These are phyloP conservation scores for Globisporangium viniferum DNA, from an alignment of 352 stramenopile species.

Conservation along the genomic window DNA sequence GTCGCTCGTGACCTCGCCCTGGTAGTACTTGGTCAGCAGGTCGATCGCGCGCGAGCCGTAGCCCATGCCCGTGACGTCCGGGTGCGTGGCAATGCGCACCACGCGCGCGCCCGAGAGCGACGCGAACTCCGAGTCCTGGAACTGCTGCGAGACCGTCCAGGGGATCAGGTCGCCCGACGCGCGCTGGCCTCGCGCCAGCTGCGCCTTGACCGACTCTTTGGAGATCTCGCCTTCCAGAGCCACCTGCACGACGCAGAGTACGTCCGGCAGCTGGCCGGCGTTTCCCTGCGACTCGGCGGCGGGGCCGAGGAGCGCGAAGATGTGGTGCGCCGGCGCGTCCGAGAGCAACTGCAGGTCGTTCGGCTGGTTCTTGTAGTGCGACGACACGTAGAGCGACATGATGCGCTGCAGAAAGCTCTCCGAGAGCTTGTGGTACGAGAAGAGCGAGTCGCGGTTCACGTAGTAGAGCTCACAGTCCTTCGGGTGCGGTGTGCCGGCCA, in stretches of 20 bases:
- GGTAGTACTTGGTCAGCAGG: constrained; percentile 97
- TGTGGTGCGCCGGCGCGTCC: constrained; percentile 96
- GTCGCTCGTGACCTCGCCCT: constrained; percentile 92
- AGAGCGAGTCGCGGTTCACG: constrained; percentile 98
- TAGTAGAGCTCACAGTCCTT: constrained; percentile 98
- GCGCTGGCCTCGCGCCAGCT: constrained; percentile 95
- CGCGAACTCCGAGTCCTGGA: constrained; percentile 98
- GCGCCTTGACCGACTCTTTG: constrained; percentile 93
- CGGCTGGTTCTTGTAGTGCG: constrained; percentile 99
- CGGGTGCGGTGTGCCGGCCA: constrained; percentile 93
- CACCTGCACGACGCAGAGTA: constrained; percentile 98
- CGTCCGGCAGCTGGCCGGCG: constrained; percentile 93
- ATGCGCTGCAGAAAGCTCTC: constrained; percentile 94
- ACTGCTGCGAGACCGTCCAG: constrained; percentile 99
- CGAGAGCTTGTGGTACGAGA: constrained; percentile 99
- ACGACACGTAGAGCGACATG: constrained; percentile 96
- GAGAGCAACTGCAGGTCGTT: constrained; percentile 99
- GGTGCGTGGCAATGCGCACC: constrained; percentile 98
- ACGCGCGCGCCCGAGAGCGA: constrained; percentile 95
- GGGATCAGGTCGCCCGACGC: constrained; percentile 98
- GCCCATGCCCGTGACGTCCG: constrained; percentile 95
- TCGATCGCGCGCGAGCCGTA: constrained; percentile 97
- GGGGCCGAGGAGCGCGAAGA: constrained; percentile 98
- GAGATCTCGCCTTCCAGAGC: constrained; percentile 97
- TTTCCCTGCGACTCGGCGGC: constrained; percentile 89